phyloP scores from a whole-genome alignment of 2,329 filamentous ascomycete species.

The Geoglossum cookeanum region DNA sequence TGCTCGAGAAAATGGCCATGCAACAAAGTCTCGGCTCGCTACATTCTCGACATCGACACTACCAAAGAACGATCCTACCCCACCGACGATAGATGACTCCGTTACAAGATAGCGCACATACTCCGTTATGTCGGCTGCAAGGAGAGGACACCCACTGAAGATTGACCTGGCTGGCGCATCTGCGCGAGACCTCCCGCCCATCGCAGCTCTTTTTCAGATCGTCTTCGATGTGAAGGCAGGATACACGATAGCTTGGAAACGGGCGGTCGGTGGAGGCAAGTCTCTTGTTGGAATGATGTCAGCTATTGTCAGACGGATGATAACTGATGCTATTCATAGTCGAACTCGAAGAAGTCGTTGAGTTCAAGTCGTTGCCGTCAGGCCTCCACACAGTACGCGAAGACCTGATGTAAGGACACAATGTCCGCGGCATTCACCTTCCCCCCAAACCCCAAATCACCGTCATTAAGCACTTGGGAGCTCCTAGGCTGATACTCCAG shows the following conservation, averaged over 20 bases:
- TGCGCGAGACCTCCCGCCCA: constrained; percentile 24
- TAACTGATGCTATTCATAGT: constrained; percentile 19
- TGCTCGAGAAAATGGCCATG: not conserved
- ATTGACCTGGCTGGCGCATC: constrained; percentile 18
- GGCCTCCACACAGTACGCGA: constrained; percentile 75
- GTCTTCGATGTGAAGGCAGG: constrained; percentile 84
- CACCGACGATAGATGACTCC: not conserved
- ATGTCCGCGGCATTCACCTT: not conserved
- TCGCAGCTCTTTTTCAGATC: constrained; percentile 72
- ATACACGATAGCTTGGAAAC: constrained; percentile 78
- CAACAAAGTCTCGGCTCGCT: not conserved
- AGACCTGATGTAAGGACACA: constrained; percentile 44
- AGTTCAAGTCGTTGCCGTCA: constrained; percentile 91
- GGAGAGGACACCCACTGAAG: constrained; percentile 16
- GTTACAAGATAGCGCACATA: not conserved
- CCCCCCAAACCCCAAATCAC: not conserved
- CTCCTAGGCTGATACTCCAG: constrained; percentile 5
- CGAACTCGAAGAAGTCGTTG: constrained; percentile 64
- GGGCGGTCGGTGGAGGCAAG: constrained; percentile 45
- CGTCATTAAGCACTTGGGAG: not conserved
- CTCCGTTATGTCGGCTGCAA: constrained; percentile 5
- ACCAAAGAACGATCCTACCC: too few relatives aligned
- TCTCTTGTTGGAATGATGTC: constrained; percentile 4
- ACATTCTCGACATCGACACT: not conserved
- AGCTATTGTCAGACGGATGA: not conserved